phyloP scores from a whole-genome alignment of 371 early-diverging fungal species.

The Funneliformis caledonium region DNA sequence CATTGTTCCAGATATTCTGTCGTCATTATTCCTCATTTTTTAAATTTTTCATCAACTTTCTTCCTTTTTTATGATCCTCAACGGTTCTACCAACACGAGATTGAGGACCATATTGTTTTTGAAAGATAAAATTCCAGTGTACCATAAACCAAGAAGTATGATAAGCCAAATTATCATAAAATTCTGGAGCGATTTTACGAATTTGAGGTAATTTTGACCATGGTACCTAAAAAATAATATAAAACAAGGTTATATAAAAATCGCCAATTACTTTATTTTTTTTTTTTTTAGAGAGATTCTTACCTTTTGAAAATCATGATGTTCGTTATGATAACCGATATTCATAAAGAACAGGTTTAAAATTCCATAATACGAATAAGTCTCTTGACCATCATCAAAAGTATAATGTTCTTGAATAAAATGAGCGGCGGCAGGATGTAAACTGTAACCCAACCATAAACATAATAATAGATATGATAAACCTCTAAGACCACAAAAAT shows the following conservation, averaged over 20 bases:
- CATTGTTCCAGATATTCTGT: not conserved
- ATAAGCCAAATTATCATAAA: conserved; percentile 84
- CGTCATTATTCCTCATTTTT: not conserved
- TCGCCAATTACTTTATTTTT: not conserved
- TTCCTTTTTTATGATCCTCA: conserved; percentile 71
- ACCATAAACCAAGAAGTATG: conserved; percentile 92
- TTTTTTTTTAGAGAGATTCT: not conserved
- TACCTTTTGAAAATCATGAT: conserved; percentile 80
- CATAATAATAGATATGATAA: conserved; percentile 77
- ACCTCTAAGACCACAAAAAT: conserved; percentile 70
- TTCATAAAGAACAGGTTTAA: conserved; percentile 85
- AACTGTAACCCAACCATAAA: conserved; percentile 87
- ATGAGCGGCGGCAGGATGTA: conserved; percentile 97
- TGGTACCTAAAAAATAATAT: conserved; percentile 59
- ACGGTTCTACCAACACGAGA: conserved; percentile 78
- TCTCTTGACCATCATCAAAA: conserved; percentile 94
- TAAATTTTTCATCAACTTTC: conserved; percentile 52
- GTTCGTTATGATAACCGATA: conserved; percentile 97
- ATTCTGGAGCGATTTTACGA: conserved; percentile 79
- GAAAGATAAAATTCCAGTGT: conserved; percentile 79
- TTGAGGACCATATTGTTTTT: conserved; percentile 78
- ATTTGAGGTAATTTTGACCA: conserved; percentile 90
- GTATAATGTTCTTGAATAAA: conserved; percentile 98
- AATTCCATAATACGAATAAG: conserved; percentile 96
- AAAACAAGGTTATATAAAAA: not conserved